Conservation (phyloP, 2,329 filamentous ascomycete species). For the Pseudocercospora cruenta region DNA sequence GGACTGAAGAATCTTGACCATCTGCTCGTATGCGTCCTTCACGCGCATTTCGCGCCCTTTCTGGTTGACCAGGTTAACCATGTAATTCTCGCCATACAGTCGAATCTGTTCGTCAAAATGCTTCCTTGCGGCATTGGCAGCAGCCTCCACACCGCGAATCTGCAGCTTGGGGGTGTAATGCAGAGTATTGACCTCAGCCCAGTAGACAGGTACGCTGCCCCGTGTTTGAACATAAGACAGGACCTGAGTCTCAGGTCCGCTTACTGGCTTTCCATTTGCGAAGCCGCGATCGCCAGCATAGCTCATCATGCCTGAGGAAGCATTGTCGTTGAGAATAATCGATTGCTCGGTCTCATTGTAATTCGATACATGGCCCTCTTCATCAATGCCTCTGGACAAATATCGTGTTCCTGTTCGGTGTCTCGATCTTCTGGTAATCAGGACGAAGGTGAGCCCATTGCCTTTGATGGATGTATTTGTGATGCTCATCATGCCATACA, state of each 20-base stretch:
- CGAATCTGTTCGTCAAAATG: conserved; percentile 94
- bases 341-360: conserved; percentile 98
- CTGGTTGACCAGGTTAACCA: conserved; percentile 97
- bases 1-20: conserved; percentile 76
- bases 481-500: conserved; percentile 95
- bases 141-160: conserved; percentile 80
- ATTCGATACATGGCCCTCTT: conserved; percentile 93
- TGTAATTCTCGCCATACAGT: conserved; percentile 92
- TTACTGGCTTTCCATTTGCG: conserved; percentile 70
- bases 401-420: conserved; percentile 90
- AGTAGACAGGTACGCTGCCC: conserved; percentile 93
- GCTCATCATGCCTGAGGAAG: conserved; percentile 71
- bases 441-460: conserved; percentile 78
- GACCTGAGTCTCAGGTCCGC: conserved; percentile 78
- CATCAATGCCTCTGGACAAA: conserved; percentile 91
- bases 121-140: conserved; percentile 74
- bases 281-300: conserved; percentile 77
- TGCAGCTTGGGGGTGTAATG: conserved; percentile 90
- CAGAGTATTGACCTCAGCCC: conserved; percentile 93
- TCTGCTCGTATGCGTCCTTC: conserved; percentile 91
- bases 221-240: conserved; percentile 95
- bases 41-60: conserved; percentile 87
- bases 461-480: conserved; percentile 82
- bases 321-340: conserved; percentile 81
- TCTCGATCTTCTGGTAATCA: conserved; percentile 87